Evolutionary conservation across 1,139 yeast genomes (phyloP), one percentile per base, ranked within the genome.

Genomic region (Geotrichum reessii): DNA sequence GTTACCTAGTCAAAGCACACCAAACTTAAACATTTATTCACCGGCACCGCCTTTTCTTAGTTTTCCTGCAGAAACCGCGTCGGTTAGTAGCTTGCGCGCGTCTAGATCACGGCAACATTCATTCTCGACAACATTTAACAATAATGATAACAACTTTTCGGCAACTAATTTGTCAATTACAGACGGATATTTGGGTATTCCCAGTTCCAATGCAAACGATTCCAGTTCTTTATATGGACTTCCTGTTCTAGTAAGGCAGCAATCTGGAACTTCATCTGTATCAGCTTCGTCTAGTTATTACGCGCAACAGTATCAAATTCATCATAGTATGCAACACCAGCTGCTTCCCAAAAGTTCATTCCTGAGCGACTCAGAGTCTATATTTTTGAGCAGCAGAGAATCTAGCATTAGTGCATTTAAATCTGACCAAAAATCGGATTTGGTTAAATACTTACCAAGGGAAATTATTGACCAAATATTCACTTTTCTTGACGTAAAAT

Each of bases 391-490:
- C 44, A 37, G 44, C 19, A 37, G n/a, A 14, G 44, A 37, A 37
- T 37, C 44, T 17, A 37, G 44, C 44, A 37, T 19, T 37, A 37
- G 44, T 19, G 52, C 48, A 19, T 53, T 46, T 28, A 31, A 49
- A 44, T 11, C 33, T 6, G 24, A n/a, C 27, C 46, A 14, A 24
- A 50, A 47, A 27, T 5, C 59, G 5, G 71, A 69, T 58, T 66
- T 68, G 50, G 49, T 65, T 44, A 24, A 31, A 44, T 40, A 27
- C n/a, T 62, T 68, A n/a, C 74, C 74, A 1, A 46, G 61, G 12
- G 74, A 71, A 50, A 59, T 71, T n/a, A 46, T 63, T 12, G 61
- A 64, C 14, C 63, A 61, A 14, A 63, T 71, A 8, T 62, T 71
- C 28, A 21, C 55, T 21, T 52, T 59, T 42, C 60, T 71, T 53